These are phyloP conservation scores for Irpex rosettiformis DNA, from an alignment of 1,284 basidiomycete species.

Conservation along the genomic window DNA sequence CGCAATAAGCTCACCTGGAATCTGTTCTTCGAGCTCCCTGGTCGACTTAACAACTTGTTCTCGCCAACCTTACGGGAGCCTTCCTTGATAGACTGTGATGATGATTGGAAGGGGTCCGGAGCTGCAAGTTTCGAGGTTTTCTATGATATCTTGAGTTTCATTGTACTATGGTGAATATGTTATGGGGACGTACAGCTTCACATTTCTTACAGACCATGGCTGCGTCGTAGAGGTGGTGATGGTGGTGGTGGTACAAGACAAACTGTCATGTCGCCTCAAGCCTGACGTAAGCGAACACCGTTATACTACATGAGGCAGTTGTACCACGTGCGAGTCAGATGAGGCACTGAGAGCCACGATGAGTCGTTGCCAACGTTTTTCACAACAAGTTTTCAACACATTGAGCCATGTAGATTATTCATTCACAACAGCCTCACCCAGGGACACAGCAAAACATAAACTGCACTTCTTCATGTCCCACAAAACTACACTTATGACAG, in stretches of 20 bases:
- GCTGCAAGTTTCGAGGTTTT: slow-evolving; percentile 81
- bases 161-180: neutral
- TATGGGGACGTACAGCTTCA: slow-evolving; percentile 48
- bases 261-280: neutral
- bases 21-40: slow-evolving; percentile 59
- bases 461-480: too few species aligned
- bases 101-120: slow-evolving; percentile 75
- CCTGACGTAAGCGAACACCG: neutral
- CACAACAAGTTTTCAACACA: too few species aligned
- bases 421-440: too few species aligned
- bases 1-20: slow-evolving; percentile 51
- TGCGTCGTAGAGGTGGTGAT: slow-evolving; percentile 14
- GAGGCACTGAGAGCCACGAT: too few species aligned
- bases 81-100: slow-evolving; percentile 69
- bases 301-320: neutral
- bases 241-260: slow-evolving; percentile 4
- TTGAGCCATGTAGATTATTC: too few species aligned
- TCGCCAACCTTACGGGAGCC: slow-evolving; percentile 72
- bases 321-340: too few species aligned
- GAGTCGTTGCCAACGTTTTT: too few species aligned
- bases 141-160: slow-evolving; percentile 30
- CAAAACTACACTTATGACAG: too few species aligned
- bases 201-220: slow-evolving; percentile 77
- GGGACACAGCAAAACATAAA: too few species aligned
- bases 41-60: slow-evolving; percentile 73